Conservation (phyloP, 805 yeast genomes). For the Metschnikowia bowlesiae region DNA sequence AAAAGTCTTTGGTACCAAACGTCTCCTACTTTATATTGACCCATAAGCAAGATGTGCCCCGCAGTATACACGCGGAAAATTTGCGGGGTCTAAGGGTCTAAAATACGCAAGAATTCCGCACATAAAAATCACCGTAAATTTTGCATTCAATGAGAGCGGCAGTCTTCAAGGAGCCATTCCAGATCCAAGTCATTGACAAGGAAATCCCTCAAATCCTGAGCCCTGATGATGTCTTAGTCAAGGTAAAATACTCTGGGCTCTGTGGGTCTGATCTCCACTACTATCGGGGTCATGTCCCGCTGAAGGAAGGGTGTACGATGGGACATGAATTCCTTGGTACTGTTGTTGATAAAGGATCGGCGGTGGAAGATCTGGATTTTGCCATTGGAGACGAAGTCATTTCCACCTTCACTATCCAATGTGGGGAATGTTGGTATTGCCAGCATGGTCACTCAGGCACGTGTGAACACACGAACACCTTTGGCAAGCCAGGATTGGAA, state of each 20-base stretch:
- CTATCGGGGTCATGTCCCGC: slow-evolving; percentile 47
- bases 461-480: slow-evolving; percentile 51
- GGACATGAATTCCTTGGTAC: slow-evolving; percentile 52
- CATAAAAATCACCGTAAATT: background rate
- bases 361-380: slow-evolving; percentile 24
- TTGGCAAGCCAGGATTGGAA: slow-evolving; percentile 53
- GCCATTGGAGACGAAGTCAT: slow-evolving; percentile 43
- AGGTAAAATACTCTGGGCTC: slow-evolving; percentile 44
- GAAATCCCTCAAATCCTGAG: slow-evolving; percentile 36
- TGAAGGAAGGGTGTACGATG: slow-evolving; percentile 34
- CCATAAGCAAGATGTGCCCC: background rate
- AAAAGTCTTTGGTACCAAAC: slow-evolving; percentile 1
- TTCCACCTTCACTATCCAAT: slow-evolving; percentile 48
- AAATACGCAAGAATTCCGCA: background rate
- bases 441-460: slow-evolving; percentile 50
- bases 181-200: slow-evolving; percentile 35
- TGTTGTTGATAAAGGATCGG: slow-evolving; percentile 37
- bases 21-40: background rate
- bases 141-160: slow-evolving; percentile 43
- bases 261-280: slow-evolving; percentile 56
- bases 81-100: background rate
- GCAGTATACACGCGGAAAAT: slow-evolving; percentile 1
- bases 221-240: slow-evolving; percentile 44
- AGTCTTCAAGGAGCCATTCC: slow-evolving; percentile 42
- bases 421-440: slow-evolving; percentile 60